Evolutionary conservation across 495 filamentous ascomycete genomes (phyloP).

Genomic region (Penicillium antarcticum): DNA sequence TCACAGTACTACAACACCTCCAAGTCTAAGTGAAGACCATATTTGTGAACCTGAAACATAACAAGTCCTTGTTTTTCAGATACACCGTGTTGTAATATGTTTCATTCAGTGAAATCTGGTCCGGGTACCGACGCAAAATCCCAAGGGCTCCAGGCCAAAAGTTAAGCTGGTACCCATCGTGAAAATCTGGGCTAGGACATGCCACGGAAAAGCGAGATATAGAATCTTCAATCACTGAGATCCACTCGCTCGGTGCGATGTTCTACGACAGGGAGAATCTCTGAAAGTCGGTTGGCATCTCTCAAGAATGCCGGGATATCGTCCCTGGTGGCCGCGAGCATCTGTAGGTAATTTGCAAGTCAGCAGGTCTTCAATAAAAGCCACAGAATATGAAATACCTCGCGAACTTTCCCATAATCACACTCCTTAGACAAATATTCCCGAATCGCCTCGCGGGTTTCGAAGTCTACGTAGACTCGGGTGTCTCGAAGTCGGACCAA

Average conservation of each 20-base stretch:
- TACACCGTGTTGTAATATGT: too few relatives aligned
- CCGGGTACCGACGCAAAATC: background rate
- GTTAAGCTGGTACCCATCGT: background rate
- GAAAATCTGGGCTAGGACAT: background rate
- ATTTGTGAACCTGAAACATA: background rate
- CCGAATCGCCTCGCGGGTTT: conserved; percentile 71
- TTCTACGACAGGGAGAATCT: conserved; percentile 70
- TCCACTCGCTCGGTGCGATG: conserved; percentile 44
- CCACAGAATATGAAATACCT: conserved; percentile 45
- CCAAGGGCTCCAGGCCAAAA: background rate
- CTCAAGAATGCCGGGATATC: conserved; percentile 75
- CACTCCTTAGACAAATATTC: conserved; percentile 86
- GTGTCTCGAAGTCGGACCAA: conserved; percentile 85
- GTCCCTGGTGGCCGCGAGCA: conserved; percentile 65
- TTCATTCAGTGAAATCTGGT: background rate
- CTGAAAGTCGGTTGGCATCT: conserved; percentile 75
- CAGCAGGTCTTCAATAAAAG: background rate
- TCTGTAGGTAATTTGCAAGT: conserved; percentile 43
- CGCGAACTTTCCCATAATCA: conserved; percentile 70
- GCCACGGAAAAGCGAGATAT: background rate
- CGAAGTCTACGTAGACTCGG: conserved; percentile 88
- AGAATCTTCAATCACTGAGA: conserved; percentile 13
- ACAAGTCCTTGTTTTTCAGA: background rate
- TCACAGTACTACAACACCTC: background rate
- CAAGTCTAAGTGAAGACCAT: background rate